A percentile compares a stretch with the other conserved stretches of the same genome.
Conservation (phyloP, 768 basidiomycete genomes). For the Leucosporidium yakuticum region DNA sequence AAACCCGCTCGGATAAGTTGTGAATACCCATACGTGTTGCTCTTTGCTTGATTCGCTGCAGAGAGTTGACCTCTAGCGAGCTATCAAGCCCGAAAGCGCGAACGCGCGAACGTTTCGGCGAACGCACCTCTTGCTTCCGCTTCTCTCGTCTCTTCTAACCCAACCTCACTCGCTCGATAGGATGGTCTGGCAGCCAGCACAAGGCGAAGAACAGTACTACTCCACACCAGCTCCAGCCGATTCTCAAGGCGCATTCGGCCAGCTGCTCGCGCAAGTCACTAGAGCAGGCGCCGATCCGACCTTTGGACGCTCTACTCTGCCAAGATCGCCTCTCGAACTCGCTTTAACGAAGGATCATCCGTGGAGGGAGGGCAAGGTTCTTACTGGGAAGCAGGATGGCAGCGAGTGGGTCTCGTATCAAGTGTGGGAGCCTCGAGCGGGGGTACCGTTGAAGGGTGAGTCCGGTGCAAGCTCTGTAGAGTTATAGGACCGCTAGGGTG, state of each 20-base stretch:
- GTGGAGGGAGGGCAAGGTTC: constrained; percentile 18
- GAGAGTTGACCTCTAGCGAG: not conserved
- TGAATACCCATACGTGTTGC: not conserved
- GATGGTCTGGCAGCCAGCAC: constrained; percentile 8
- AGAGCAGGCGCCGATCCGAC: constrained; percentile 17
- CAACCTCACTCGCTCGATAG: not conserved
- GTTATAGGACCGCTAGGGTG: not conserved
- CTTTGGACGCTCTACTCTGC: constrained; percentile 25
- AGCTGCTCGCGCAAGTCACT: not conserved
- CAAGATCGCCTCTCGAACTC: constrained; percentile 17
- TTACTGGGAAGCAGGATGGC: not conserved
- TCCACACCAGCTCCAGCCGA: constrained; percentile 8
- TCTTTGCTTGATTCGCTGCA: not conserved
- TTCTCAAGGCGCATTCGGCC: not conserved
- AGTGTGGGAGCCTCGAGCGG: constrained; percentile 31
- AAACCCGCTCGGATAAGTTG: not conserved
- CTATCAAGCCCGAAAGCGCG: too few relatives aligned
- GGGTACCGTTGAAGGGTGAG: constrained; percentile 6
- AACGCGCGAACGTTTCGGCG: too few relatives aligned
- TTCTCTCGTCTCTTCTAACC: not conserved
- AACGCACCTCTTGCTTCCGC: not conserved
- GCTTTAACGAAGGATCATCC: constrained; percentile 8
- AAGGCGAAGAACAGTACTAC: constrained; percentile 11
- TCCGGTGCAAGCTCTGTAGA: not conserved
- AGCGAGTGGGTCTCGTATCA: constrained; percentile 34